These are phyloP conservation scores for Alternaria longipes DNA, from an alignment of 2,329 filamentous ascomycete genomes.

Conservation along the genomic window DNA sequence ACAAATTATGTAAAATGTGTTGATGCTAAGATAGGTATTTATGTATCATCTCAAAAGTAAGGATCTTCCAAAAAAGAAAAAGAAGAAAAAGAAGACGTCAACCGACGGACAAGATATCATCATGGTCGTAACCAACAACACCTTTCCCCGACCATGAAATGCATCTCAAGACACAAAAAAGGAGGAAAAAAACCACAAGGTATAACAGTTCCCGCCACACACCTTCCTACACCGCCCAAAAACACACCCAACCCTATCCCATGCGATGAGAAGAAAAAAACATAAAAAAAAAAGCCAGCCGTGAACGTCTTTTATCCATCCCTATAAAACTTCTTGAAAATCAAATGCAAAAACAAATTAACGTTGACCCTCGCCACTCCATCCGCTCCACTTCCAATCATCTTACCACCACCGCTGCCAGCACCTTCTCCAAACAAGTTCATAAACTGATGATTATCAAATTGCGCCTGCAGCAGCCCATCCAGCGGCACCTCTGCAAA, in stretches of 20 bases:
- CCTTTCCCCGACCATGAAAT: not conserved
- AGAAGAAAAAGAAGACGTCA: not conserved
- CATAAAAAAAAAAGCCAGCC: no score
- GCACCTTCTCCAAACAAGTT: constrained; percentile 72
- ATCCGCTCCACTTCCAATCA: not conserved
- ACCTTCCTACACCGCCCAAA: not conserved
- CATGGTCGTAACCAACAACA: constrained; percentile 7
- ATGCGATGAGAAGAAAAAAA: not conserved
- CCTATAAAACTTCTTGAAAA: constrained; percentile 98
- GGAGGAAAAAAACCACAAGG: not conserved
- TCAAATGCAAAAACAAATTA: constrained; percentile 92
- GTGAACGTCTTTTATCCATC: constrained; percentile 47
- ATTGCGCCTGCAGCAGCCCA: constrained; percentile 93
- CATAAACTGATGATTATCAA: constrained; percentile 96
- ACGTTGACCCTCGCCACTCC: constrained; percentile 83
- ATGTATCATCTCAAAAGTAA: not conserved
- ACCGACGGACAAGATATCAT: not conserved
- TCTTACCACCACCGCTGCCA: not conserved
- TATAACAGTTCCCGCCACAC: not conserved
- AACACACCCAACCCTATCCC: not conserved
- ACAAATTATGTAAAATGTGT: constrained; percentile 5
- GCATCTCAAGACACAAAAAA: not conserved
- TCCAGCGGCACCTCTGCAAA: constrained; percentile 90
- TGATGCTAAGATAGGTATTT: constrained; percentile 1
- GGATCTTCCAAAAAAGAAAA: not conserved